These are phyloP conservation scores for Ophiostoma tasmaniense DNA, from an alignment of 2,329 filamentous ascomycete species.

Conservation along the genomic window DNA sequence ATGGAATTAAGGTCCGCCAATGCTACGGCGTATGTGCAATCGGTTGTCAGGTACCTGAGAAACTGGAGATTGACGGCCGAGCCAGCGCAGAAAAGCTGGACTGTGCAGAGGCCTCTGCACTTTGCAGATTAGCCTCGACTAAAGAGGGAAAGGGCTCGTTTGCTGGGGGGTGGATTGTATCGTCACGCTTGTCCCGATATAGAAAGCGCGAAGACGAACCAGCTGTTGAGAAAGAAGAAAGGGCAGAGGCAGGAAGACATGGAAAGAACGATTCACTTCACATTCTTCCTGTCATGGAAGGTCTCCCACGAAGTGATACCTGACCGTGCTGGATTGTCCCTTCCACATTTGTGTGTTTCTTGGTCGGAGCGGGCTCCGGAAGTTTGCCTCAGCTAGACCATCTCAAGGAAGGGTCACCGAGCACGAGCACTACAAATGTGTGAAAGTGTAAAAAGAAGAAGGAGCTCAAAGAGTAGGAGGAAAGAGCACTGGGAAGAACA, in stretches of 20 bases:
- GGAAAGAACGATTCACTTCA: neutral
- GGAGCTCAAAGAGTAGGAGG: neutral
- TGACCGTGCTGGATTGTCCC: neutral
- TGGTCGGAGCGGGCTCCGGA: neutral
- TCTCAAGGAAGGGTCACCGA: neutral
- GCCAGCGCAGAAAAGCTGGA: neutral
- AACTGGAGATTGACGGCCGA: neutral
- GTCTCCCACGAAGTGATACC: neutral
- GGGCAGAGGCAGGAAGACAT: neutral
- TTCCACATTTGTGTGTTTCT: neutral
- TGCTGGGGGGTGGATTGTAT: neutral
- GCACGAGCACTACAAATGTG: neutral
- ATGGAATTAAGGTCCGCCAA: neutral
- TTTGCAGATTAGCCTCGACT: neutral
- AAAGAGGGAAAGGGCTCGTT: neutral
- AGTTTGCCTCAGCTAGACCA: neutral
- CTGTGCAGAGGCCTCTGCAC: neutral
- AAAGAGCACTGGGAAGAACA: neutral
- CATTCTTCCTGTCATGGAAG: neutral
- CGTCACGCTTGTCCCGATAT: slow-evolving; percentile 2
- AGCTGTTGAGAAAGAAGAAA: neutral
- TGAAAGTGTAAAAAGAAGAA: neutral
- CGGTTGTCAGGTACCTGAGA: neutral
- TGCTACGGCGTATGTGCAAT: neutral
- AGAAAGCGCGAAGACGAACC: slow-evolving; percentile 7